Conservation (phyloP, 371 early-diverging fungal genomes). For the Mortierella sp. region DNA sequence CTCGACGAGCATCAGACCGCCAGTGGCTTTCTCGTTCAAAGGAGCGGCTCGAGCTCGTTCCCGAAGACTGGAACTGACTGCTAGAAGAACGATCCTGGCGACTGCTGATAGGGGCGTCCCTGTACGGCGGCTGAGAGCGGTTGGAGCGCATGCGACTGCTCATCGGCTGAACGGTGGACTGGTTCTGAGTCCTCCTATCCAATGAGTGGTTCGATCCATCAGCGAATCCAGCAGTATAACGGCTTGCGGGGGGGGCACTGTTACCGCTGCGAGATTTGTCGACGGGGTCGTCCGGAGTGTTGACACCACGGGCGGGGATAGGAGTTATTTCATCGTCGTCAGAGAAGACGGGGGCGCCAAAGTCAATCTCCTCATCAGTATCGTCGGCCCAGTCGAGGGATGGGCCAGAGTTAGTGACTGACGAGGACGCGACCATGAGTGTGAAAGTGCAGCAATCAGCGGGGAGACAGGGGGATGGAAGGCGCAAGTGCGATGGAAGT, state of each 20-base stretch:
- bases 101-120: conserved; percentile 21
- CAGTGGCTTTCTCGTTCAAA: conserved; percentile 14
- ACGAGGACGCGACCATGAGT: conserved; percentile 36
- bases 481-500: too few species aligned
- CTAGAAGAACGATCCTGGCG: conserved; percentile 8
- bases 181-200: conserved; percentile 28
- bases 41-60: conserved; percentile 1
- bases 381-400: conserved; percentile 53
- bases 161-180: conserved; percentile 20
- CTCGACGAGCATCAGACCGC: conserved; percentile 18
- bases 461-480: too few species aligned
- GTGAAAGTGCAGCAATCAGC: not conserved
- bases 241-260: conserved; percentile 2
- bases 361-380: conserved; percentile 53
- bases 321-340: conserved; percentile 43
- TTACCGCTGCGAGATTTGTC: not conserved
- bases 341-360: conserved; percentile 53
- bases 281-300: not conserved
- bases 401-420: conserved; percentile 21
- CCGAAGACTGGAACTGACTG: not conserved
- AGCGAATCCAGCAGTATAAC: conserved; percentile 30
- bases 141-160: conserved; percentile 20
- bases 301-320: not conserved
- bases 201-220: conserved; percentile 29
- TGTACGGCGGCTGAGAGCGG: conserved; percentile 9